phyloP scores from a whole-genome alignment of 2,329 filamentous ascomycete species.

The Colletotrichum somersetense region DNA sequence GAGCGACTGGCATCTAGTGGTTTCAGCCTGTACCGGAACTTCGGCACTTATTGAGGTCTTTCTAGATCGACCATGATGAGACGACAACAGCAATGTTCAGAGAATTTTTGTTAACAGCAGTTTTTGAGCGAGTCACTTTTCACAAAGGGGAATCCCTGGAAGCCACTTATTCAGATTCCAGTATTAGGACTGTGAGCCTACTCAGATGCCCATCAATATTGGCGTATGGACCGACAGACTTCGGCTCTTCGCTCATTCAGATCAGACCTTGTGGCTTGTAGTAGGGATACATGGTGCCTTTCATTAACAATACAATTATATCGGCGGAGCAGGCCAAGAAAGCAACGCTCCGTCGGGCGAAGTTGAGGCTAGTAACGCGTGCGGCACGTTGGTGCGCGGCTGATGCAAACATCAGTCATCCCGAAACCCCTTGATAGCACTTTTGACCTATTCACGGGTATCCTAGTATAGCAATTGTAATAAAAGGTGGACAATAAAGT shows the following conservation, averaged over 20 bases:
- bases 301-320: constrained; percentile 52
- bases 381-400: background rate
- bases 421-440: background rate
- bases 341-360: constrained; percentile 51
- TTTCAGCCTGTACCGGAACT: background rate
- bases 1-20: background rate
- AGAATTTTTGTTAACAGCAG: background rate
- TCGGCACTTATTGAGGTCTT: background rate
- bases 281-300: constrained; percentile 50
- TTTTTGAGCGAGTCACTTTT: background rate
- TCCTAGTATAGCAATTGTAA: too few relatives aligned
- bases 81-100: background rate
- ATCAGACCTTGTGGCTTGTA: constrained; percentile 47
- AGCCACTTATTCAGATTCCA: constrained; percentile 36
- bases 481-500: too few relatives aligned
- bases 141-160: background rate
- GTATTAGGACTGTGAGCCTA: constrained; percentile 50
- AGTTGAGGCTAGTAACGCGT: constrained; percentile 47
- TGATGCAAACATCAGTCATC: too few relatives aligned
- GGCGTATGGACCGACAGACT: constrained; percentile 16
- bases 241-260: constrained; percentile 52
- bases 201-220: constrained; percentile 29
- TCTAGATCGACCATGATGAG: background rate
- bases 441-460: background rate
- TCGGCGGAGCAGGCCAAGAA: constrained; percentile 54